Conservation (phyloP, 805 yeast species). For the Clavispora vitiphila region DNA sequence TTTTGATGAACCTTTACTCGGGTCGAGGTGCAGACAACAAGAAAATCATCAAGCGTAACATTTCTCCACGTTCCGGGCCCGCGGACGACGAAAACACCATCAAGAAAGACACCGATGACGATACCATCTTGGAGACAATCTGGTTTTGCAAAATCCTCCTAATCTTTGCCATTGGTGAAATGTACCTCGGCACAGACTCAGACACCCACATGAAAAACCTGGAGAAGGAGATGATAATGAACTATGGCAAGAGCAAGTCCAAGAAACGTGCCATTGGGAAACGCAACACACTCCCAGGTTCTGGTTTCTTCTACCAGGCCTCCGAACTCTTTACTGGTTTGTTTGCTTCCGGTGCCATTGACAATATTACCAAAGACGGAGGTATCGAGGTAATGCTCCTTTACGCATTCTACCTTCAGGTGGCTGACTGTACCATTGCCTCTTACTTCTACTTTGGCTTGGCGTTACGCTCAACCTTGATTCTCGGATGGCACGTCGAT, state of each 20-base stretch:
- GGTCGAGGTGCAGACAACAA: constrained; percentile 38
- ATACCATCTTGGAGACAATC: constrained; percentile 65
- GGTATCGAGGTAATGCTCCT: constrained; percentile 71
- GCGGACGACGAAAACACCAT: constrained; percentile 36
- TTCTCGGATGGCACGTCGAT: constrained; percentile 79
- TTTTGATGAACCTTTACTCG: constrained; percentile 58
- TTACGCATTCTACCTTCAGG: constrained; percentile 76
- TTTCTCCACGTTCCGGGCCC: constrained; percentile 19
- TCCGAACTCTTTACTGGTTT: constrained; percentile 74
- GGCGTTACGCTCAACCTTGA: constrained; percentile 66
- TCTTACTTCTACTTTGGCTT: constrained; percentile 77
- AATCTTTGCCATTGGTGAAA: constrained; percentile 76
- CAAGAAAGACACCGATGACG: constrained; percentile 41
- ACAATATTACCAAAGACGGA: constrained; percentile 71
- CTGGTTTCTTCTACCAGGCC: constrained; percentile 73
- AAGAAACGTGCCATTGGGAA: constrained; percentile 13
- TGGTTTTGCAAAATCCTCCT: constrained; percentile 75
- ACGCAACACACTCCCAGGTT: constrained; percentile 60
- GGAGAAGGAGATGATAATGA: constrained; percentile 14
- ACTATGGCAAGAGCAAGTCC: constrained; percentile 15
- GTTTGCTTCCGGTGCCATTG: constrained; percentile 76
- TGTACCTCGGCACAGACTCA: constrained; percentile 75
- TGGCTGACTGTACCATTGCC: constrained; percentile 79
- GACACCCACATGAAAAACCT: constrained; percentile 48
- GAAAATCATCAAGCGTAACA: constrained; percentile 32